Evolutionary conservation across 257 asterid genomes (phyloP).

Genomic region (Echium plantagineum): DNA sequence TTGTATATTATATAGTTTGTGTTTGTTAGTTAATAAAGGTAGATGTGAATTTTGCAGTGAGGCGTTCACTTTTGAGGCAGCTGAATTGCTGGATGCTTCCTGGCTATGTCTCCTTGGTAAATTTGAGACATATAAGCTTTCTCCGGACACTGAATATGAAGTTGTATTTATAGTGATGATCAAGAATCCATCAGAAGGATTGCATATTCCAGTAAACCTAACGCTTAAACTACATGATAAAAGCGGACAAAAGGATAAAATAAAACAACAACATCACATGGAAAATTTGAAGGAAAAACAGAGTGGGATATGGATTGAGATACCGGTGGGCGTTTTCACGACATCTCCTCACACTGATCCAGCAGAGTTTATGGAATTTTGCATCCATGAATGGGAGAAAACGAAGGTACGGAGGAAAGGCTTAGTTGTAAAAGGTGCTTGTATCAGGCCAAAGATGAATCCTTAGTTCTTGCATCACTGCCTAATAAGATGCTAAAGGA

Average conservation of each 20-base stretch:
- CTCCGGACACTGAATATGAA: slow-evolving; percentile 49
- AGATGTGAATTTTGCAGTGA: slow-evolving; percentile 33
- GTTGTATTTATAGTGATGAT: slow-evolving; percentile 47
- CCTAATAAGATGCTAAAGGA: no score
- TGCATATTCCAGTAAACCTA: slow-evolving; percentile 68
- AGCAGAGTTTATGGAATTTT: slow-evolving; percentile 48
- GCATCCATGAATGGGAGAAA: slow-evolving; percentile 59
- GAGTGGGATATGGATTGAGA: slow-evolving; percentile 64
- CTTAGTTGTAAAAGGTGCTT: slow-evolving; percentile 50
- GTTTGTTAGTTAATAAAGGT: background rate
- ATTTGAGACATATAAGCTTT: slow-evolving; percentile 43
- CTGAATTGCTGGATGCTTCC: slow-evolving; percentile 57
- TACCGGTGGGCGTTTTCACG: slow-evolving; percentile 57
- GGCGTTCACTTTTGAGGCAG: slow-evolving; percentile 27
- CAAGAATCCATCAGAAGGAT: slow-evolving; percentile 57
- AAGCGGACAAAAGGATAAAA: no score
- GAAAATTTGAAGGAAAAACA: slow-evolving; percentile 45
- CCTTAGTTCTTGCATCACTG: background rate
- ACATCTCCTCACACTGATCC: slow-evolving; percentile 12
- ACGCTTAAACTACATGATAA: slow-evolving; percentile 67
- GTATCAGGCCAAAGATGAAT: slow-evolving; percentile 12
- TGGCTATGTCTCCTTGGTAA: slow-evolving; percentile 80
- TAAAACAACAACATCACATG: slow-evolving; percentile 48
- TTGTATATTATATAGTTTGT: background rate
- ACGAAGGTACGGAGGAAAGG: slow-evolving; percentile 78